Percentiles rank a stretch among this genome's conserved stretches.
Evolutionary conservation across 805 yeast genomes (phyloP).

Genomic region (Metschnikowia rubicola): DNA sequence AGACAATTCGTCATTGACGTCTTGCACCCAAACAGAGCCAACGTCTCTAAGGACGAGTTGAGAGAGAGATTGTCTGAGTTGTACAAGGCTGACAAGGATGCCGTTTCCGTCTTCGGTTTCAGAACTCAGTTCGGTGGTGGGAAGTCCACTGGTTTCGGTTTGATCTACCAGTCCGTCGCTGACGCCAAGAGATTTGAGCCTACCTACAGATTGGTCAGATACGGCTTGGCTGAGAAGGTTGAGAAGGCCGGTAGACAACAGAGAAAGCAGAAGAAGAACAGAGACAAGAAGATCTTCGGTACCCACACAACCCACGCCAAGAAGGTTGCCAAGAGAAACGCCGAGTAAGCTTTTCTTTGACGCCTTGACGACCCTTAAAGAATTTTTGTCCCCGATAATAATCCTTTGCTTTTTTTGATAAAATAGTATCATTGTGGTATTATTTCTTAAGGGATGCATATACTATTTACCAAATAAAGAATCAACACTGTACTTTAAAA

Average conservation of each 20-base stretch:
- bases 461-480: constrained; percentile 22
- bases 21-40: constrained; percentile 98
- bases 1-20: constrained; percentile 99
- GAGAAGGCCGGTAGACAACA: constrained; percentile 99
- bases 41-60: constrained; percentile 98
- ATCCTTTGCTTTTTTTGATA: constrained; percentile 16
- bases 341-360: constrained; percentile 52
- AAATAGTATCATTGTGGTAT: constrained; percentile 19
- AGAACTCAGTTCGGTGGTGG: constrained; percentile 99
- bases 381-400: constrained; percentile 16
- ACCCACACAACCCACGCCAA: constrained; percentile 94
- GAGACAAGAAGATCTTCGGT: constrained; percentile 98
- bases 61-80: constrained; percentile 87
- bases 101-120: constrained; percentile 98
- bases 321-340: constrained; percentile 85
- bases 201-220: constrained; percentile 97
- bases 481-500: constrained; percentile 16
- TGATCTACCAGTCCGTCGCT: constrained; percentile 96
- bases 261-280: constrained; percentile 99
- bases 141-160: constrained; percentile 98
- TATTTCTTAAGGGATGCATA: constrained; percentile 22
- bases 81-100: constrained; percentile 90
- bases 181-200: constrained; percentile 99
- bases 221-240: constrained; percentile 93
- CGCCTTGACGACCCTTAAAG: constrained; percentile 20